These are phyloP conservation scores for Leccinum griseonigrum DNA, from an alignment of 1,284 basidiomycete genomes.

Conservation along the genomic window DNA sequence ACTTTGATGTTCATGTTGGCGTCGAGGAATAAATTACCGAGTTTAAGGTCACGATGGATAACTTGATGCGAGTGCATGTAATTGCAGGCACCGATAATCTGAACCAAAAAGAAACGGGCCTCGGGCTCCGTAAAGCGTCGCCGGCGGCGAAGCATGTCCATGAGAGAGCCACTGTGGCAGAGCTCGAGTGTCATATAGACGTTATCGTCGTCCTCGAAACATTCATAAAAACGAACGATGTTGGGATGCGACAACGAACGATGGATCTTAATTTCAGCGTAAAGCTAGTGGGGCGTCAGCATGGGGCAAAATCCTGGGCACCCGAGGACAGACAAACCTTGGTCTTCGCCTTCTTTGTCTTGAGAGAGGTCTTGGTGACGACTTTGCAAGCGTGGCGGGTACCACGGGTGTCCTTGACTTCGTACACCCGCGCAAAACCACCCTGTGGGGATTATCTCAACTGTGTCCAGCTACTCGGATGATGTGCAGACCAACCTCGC, in stretches of 20 bases:
- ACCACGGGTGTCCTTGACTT: slow-evolving; percentile 71
- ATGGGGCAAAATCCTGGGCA: neutral
- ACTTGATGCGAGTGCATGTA: slow-evolving; percentile 97
- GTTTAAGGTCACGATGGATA: slow-evolving; percentile 94
- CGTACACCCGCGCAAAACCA: slow-evolving; percentile 89
- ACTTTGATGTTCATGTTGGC: slow-evolving; percentile 93
- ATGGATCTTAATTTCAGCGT: slow-evolving; percentile 99
- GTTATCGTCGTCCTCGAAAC: slow-evolving; percentile 94
- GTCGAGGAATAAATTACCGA: slow-evolving; percentile 96
- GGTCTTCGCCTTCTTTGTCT: slow-evolving; percentile 90
- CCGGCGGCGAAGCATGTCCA: slow-evolving; percentile 91
- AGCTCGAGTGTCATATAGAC: slow-evolving; percentile 98
- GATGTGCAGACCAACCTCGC: slow-evolving; percentile 60
- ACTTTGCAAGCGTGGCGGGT: slow-evolving; percentile 83
- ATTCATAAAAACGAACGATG: slow-evolving; percentile 90
- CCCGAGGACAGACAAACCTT: slow-evolving; percentile 54
- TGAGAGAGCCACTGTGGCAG: slow-evolving; percentile 83
- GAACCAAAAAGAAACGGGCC: slow-evolving; percentile 89
- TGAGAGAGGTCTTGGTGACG: slow-evolving; percentile 79
- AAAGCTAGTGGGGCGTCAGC: slow-evolving; percentile 57
- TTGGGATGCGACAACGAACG: slow-evolving; percentile 89
- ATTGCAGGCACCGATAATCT: slow-evolving; percentile 92
- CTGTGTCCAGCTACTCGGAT: neutral
- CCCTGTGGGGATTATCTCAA: slow-evolving; percentile 49
- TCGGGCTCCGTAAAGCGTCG: slow-evolving; percentile 92